Percentiles rank a stretch among this genome's conserved stretches.
Evolutionary conservation across 1,284 basidiomycete genomes (phyloP).

Genomic region (Rhodotorula glutinis): DNA sequence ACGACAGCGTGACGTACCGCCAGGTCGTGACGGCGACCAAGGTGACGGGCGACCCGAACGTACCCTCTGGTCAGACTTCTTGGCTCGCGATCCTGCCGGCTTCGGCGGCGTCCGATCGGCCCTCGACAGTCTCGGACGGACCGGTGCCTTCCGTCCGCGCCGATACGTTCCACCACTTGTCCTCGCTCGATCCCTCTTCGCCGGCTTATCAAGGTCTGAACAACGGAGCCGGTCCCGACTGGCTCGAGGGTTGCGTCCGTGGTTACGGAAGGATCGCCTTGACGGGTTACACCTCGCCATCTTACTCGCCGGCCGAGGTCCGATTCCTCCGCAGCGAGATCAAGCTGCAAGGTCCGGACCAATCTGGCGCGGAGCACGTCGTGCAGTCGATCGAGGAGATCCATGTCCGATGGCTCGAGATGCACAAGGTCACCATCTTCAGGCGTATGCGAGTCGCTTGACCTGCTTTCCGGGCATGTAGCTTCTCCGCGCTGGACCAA

Average conservation of each 20-base stretch:
- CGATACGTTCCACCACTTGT: neutral
- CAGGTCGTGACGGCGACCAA: slow-evolving; percentile 27
- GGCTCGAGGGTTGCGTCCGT: slow-evolving; percentile 16
- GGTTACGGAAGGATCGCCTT: slow-evolving; percentile 29
- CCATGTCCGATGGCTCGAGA: slow-evolving; percentile 31
- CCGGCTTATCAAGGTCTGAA: slow-evolving; percentile 1
- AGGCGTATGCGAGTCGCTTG: slow-evolving; percentile 18
- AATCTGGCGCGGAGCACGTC: neutral
- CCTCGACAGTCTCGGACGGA: neutral
- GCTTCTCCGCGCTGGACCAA: neutral
- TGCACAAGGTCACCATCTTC: slow-evolving; percentile 32
- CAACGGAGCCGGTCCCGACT: slow-evolving; percentile 10
- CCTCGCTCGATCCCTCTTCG: slow-evolving; percentile 10
- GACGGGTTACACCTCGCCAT: slow-evolving; percentile 25
- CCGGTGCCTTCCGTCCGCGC: slow-evolving; percentile 17
- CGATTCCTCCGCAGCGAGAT: slow-evolving; percentile 18
- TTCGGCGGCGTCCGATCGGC: neutral
- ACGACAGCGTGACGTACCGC: neutral
- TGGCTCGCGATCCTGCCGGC: slow-evolving; percentile 17
- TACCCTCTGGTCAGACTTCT: slow-evolving; percentile 29
- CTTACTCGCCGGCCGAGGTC: slow-evolving; percentile 19
- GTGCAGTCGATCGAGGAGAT: slow-evolving; percentile 36
- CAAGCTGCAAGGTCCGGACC: neutral
- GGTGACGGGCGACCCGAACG: slow-evolving; percentile 38
- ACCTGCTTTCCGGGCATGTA: no score